Evolutionary conservation across 306 rosid genomes (phyloP).

Genomic region (Pterocarpus macrocarpus): DNA sequence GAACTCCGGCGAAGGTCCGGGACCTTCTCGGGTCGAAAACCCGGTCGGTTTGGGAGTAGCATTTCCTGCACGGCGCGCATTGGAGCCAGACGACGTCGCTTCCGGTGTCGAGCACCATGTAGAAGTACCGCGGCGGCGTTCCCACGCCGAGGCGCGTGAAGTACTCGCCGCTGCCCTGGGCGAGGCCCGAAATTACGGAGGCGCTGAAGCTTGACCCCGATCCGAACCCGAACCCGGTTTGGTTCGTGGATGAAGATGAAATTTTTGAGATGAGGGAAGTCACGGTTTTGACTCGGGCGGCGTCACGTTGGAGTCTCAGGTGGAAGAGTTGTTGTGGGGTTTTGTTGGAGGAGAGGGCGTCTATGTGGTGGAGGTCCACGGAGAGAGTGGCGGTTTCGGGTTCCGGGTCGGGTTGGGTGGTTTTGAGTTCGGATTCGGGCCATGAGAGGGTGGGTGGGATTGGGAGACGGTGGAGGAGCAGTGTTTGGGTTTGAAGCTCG

Average conservation of each 20-base stretch:
- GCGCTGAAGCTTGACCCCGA: slow-evolving; percentile 63
- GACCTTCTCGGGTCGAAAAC: slow-evolving; percentile 79
- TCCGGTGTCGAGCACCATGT: slow-evolving; percentile 92
- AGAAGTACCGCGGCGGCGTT: slow-evolving; percentile 75
- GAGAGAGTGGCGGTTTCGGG: slow-evolving; percentile 20
- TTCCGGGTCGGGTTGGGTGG: slow-evolving; percentile 36
- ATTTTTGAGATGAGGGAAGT: slow-evolving; percentile 28
- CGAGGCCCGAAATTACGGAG: slow-evolving; percentile 82
- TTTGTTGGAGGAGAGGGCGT: slow-evolving; percentile 54
- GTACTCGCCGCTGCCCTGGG: slow-evolving; percentile 94
- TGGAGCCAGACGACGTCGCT: slow-evolving; percentile 95
- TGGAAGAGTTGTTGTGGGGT: slow-evolving; percentile 69
- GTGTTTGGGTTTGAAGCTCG: slow-evolving; percentile 62
- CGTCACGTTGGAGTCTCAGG: slow-evolving; percentile 67
- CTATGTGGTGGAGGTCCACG: slow-evolving; percentile 65
- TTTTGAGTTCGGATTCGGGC: slow-evolving; percentile 46
- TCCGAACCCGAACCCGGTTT: background rate
- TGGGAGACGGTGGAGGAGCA: slow-evolving; percentile 55
- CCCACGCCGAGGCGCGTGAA: slow-evolving; percentile 96
- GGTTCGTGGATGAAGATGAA: slow-evolving; percentile 3
- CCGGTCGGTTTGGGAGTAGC: slow-evolving; percentile 86
- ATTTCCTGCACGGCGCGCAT: slow-evolving; percentile 84
- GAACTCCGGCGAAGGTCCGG: slow-evolving; percentile 55
- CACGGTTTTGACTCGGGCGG: slow-evolving; percentile 56
- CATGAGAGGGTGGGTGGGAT: slow-evolving; percentile 52